Conservation (phyloP, 768 basidiomycete species). For the Phylloporus scabripes region DNA sequence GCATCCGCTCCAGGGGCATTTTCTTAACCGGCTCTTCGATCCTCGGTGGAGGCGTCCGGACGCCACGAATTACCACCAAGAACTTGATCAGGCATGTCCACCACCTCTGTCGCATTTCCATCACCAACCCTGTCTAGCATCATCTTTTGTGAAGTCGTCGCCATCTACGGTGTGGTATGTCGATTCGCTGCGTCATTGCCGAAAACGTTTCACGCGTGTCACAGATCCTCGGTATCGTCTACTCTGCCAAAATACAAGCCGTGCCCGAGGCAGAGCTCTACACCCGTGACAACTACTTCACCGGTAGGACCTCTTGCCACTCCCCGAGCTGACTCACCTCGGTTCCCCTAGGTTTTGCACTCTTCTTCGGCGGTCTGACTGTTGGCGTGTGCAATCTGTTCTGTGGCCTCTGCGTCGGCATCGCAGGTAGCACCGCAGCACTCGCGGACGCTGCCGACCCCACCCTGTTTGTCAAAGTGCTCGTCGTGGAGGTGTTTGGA, state of each 20-base stretch:
- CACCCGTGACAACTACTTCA: conserved; percentile 87
- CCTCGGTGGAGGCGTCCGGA: conserved; percentile 89
- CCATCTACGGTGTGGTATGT: conserved; percentile 93
- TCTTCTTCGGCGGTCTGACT: conserved; percentile 96
- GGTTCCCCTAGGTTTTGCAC: conserved; percentile 60
- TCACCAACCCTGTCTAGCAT: conserved; percentile 48
- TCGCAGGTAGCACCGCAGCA: conserved; percentile 94
- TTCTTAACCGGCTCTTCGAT: conserved; percentile 97
- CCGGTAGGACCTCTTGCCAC: conserved; percentile 43
- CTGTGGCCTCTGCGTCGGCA: conserved; percentile 90
- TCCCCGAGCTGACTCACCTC: neutral
- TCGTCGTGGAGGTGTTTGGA: conserved; percentile 93
- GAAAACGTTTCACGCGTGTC: no score
- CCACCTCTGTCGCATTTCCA: neutral
- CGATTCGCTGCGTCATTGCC: neutral
- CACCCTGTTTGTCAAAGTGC: conserved; percentile 89
- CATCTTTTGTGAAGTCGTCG: conserved; percentile 99
- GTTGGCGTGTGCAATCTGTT: conserved; percentile 93
- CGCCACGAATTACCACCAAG: conserved; percentile 93
- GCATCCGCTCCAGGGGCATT: conserved; percentile 71
- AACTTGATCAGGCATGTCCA: conserved; percentile 83
- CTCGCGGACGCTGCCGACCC: conserved; percentile 95
- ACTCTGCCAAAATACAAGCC: conserved; percentile 68
- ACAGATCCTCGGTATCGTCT: conserved; percentile 95
- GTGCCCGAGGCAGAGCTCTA: conserved; percentile 68